These are phyloP conservation scores for Adansonia madagascariensis DNA, from an alignment of 441 rosid species.

Conservation along the genomic window DNA sequence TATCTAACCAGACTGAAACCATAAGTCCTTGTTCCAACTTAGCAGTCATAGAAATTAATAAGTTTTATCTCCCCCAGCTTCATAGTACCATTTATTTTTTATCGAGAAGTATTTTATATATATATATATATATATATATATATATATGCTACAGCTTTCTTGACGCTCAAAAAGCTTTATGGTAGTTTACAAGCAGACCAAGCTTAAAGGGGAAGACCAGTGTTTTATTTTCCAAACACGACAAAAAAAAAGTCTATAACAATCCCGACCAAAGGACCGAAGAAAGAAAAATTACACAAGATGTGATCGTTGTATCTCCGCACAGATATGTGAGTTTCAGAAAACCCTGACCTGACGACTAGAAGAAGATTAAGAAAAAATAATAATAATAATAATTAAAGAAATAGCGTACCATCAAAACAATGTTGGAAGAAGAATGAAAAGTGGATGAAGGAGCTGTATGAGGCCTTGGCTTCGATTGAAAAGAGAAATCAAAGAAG, in stretches of 20 bases:
- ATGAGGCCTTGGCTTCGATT: constrained; percentile 37
- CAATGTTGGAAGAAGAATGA: constrained; percentile 32
- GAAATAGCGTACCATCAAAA: constrained; percentile 35
- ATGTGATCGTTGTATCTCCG: too few relatives aligned
- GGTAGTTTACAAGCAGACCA: background rate
- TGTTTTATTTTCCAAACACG: background rate
- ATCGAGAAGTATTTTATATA: too few relatives aligned
- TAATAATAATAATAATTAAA: too few relatives aligned
- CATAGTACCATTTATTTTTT: background rate
- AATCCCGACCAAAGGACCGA: background rate
- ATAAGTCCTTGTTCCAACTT: too few relatives aligned
- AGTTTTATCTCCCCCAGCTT: too few relatives aligned
- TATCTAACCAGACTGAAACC: background rate
- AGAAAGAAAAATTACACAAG: too few relatives aligned
- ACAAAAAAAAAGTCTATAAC: background rate
- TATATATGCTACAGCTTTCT: too few relatives aligned
- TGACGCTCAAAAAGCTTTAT: too few relatives aligned
- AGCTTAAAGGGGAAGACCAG: background rate
- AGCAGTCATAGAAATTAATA: background rate
- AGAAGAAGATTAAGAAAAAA: too few relatives aligned
- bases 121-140: too few relatives aligned
- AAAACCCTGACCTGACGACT: too few relatives aligned
- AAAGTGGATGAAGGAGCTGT: constrained; percentile 31
- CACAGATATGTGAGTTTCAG: background rate
- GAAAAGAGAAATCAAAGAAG: constrained; percentile 55